These are phyloP conservation scores for Camellia granthamiana DNA, from an alignment of 148 eudicot species.

Conservation along the genomic window DNA sequence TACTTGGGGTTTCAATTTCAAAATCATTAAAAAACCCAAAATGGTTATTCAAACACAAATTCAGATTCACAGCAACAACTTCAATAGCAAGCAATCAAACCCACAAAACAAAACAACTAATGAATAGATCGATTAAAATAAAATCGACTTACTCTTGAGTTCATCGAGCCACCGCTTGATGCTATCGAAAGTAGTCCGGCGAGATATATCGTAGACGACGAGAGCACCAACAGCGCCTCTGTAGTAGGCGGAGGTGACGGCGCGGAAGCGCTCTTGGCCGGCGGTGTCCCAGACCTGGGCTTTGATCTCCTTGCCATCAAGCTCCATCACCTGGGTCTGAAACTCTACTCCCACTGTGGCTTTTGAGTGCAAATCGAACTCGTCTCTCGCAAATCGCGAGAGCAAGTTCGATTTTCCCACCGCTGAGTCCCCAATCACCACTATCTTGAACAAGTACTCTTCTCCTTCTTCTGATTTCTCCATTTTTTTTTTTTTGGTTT, in stretches of 20 bases:
- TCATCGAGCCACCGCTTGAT: conserved; percentile 73
- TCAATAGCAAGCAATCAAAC: not conserved
- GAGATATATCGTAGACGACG: conserved; percentile 63
- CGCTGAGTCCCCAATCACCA: conserved; percentile 81
- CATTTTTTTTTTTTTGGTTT: conserved; percentile 22
- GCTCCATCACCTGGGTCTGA: conserved; percentile 61
- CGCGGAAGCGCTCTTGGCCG: conserved; percentile 77
- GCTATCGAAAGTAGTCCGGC: conserved; percentile 65
- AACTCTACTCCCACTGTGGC: conserved; percentile 91
- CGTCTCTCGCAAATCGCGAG: conserved; percentile 71
- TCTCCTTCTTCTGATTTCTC: conserved; percentile 51
- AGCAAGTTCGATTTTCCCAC: conserved; percentile 76
- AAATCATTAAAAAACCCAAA: not conserved
- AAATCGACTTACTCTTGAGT: conserved; percentile 53
- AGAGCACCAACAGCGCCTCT: conserved; percentile 89
- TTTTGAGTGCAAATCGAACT: conserved; percentile 66
- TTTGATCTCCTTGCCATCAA: conserved; percentile 78
- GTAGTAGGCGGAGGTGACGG: conserved; percentile 84
- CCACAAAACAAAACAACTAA: not conserved
- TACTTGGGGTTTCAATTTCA: not conserved
- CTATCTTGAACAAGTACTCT: conserved; percentile 81
- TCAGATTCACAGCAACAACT: not conserved
- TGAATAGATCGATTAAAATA: not conserved
- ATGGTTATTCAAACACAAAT: no score
- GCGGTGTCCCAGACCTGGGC: conserved; percentile 96